Percentiles rank a stretch among this genome's conserved stretches.
Evolutionary conservation across 176 grass and related monocot species (phyloP).

Genomic region (Ensete glaucum): DNA sequence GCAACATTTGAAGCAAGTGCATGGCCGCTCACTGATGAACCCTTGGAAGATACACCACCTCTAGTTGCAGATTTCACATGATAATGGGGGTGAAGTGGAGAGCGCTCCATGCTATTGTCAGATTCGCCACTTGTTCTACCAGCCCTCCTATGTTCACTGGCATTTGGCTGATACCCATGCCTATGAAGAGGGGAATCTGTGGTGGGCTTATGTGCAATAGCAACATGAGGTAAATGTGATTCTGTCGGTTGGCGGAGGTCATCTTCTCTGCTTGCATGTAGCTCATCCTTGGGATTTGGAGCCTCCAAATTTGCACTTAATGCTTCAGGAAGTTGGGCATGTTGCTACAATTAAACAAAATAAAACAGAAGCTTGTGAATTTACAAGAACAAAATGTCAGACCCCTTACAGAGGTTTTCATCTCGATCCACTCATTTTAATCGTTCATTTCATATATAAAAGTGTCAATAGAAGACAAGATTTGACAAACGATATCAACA

Average conservation of each 20-base stretch:
- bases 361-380: not conserved
- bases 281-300: conserved; percentile 35
- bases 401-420: not conserved
- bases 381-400: not conserved
- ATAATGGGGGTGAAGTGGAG: conserved; percentile 31
- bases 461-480: too few species aligned
- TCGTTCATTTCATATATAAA: too few species aligned
- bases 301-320: conserved; percentile 20
- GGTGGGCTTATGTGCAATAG: conserved; percentile 19
- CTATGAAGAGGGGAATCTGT: conserved; percentile 33
- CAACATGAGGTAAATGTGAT: conserved; percentile 20
- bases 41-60: conserved; percentile 30
- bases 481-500: too few species aligned
- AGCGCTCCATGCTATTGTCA: conserved; percentile 22
- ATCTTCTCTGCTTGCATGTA: conserved; percentile 38
- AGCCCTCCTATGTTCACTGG: conserved; percentile 21
- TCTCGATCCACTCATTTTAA: too few species aligned
- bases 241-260: conserved; percentile 11
- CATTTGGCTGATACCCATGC: conserved; percentile 27
- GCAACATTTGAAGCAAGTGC: not conserved
- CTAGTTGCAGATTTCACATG: conserved; percentile 11
- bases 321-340: conserved; percentile 21
- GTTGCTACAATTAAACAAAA: not conserved
- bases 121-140: conserved; percentile 13
- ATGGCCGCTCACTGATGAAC: conserved; percentile 28